Evolutionary conservation across 2,329 filamentous ascomycete genomes (phyloP), one percentile per base, ranked within the genome.

Genomic region (Lizonia empirigonia): DNA sequence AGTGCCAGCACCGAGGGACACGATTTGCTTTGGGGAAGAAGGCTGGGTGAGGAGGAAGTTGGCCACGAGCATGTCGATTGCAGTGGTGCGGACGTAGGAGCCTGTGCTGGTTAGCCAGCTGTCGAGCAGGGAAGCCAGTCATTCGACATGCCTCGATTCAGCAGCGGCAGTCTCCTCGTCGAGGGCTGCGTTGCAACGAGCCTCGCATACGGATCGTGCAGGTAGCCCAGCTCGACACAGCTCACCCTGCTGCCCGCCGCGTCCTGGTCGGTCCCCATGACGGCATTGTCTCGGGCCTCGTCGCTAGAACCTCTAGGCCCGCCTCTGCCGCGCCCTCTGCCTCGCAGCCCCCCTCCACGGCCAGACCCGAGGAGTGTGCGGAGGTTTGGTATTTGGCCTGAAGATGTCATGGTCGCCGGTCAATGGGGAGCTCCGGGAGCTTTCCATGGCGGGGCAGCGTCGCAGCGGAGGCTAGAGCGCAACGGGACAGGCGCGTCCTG

Each of bases 1-100:
- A 9, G 92, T 96, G 19, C 94, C 94, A 13, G 94, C 93, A 23
- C 94, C 94, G 1, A 99, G 82, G 0, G 92, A 97, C 54, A 99
- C 82, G 53, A 99, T 91, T 70, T 99, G 94, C 55, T 84, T 85
- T 18, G 70, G 76, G 35, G 74, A 55, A 2, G 64, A 44, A 20
- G 65, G 60, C 39, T 67, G n/a, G 33, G 68, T 55, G 3, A 76
- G 70, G 10, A 97, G 78, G 65, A 97, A 97, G 7, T 77, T 78
- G 42, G 83, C 72, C 32, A 97, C 84, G 1, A 99, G 83, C 10
- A 75, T 78, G 74, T 99, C 91, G 57, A 99, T 86, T 19, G 89
- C 90, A 5, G 82, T 84, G 7, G 92, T 97, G 55, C 94, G 86
- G 18, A 92, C 88, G 67, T 97, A 97, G n/a, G 93, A 97, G 44